phyloP scores from a whole-genome alignment of 2,329 filamentous ascomycete genomes.

The Sporothrix humicola region DNA sequence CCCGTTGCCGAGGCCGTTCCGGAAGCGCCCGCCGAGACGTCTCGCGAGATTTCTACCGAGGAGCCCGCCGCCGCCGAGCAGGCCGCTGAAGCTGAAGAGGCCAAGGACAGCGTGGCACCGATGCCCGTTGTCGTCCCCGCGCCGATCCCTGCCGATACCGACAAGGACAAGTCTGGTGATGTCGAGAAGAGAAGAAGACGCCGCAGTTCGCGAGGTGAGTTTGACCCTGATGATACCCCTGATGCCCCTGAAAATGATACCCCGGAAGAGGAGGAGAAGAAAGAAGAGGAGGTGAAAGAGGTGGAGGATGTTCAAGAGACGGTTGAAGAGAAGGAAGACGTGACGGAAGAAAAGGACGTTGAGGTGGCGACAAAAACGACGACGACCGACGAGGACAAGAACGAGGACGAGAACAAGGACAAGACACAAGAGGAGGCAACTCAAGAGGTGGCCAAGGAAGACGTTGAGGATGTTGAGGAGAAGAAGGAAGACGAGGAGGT shows the following conservation, averaged over 20 bases:
- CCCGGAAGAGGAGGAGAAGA: not conserved
- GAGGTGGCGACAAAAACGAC: conserved; percentile 13
- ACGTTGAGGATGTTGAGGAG: not conserved
- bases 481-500: not conserved
- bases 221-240: conserved; percentile 12
- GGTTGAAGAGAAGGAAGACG: not conserved
- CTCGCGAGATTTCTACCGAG: not conserved
- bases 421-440: not conserved
- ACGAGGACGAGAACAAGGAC: not conserved
- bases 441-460: conserved; percentile 15
- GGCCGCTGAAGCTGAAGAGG: not conserved
- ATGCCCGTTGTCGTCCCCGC: conserved; percentile 18
- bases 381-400: not conserved
- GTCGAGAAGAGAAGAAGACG: conserved; percentile 25
- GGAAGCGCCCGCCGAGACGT: not conserved
- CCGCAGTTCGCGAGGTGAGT: conserved; percentile 27
- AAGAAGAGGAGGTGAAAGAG: conserved; percentile 16
- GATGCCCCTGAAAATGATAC: conserved; percentile 5
- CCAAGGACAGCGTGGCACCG: conserved; percentile 13
- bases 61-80: not conserved
- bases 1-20: not conserved
- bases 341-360: not conserved
- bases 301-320: not conserved
- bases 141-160: not conserved
- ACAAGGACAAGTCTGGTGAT: conserved; percentile 6